Evolutionary conservation across 2,329 filamentous ascomycete species (phyloP), one percentile per base, ranked within the genome.

Genomic region (Trichoderma semiorbis): DNA sequence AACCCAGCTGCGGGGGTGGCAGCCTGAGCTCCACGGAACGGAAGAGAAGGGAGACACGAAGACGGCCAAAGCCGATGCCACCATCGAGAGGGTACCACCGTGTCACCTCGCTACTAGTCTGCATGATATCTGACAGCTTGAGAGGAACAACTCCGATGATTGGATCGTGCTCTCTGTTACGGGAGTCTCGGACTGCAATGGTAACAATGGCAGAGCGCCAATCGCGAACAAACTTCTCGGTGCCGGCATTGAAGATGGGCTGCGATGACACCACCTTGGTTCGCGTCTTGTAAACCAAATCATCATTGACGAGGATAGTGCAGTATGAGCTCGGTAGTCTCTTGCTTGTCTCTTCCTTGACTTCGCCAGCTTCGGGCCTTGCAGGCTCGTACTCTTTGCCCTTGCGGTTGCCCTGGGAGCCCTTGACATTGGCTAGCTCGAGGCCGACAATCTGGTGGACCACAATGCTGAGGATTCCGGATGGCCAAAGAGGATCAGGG

Each of bases 31-130:
- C 95, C 57, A 98, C 89, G 32, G 93, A 95, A 32, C 95, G 91
- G 88, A 98, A 97, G 3, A 98, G 87, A 3, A 98, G 82, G 0
- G 94, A 97, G 75, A 99, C 92, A 53, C 95, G 91, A 72, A 97
- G 88, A 8, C 95, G 92, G 50, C 96, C 96, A 75, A 96, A 98
- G 0, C 96, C 93, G 74, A 98, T 91, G 12, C 96, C 96, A 26
- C 95, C 96, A 78, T 97, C 95, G 0, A 99, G 87, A n/a, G 96
- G 95, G 79, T 98, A 98, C 94, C 95, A 98, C 72, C 94, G 86
- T 3, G 94, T 97, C 69, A 91, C 84, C 80, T 98, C 94, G 58
- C 94, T 97, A 75, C 90, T 92, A 0, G 92, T 97, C 76, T 95
- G 90, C 26, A 99, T 85, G n/a, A 98, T 87, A 64, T 98, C 94